phyloP scores from a whole-genome alignment of 225 moss, liverwort and hornwort species.

The Straminergon stramineum region DNA sequence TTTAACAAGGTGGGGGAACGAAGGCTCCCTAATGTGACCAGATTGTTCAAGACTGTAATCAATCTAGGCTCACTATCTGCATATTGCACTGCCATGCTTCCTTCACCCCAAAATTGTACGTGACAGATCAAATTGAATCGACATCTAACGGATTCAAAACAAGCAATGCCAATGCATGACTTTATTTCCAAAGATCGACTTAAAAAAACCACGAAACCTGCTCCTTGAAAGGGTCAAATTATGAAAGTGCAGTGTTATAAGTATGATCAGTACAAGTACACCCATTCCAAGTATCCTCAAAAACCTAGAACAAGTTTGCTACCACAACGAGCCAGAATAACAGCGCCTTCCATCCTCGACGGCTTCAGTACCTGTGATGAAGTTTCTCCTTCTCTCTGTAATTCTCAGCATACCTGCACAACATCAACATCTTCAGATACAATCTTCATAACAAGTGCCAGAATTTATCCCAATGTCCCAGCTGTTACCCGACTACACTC shows the following conservation, averaged over 20 bases:
- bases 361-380: constrained; percentile 29
- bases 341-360: neutral
- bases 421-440: neutral
- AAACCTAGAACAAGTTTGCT: neutral
- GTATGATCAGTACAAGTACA: neutral
- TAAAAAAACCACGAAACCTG: neutral
- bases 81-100: neutral
- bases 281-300: neutral
- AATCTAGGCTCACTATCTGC: neutral
- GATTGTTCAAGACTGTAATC: neutral
- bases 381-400: constrained; percentile 38
- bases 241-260: neutral
- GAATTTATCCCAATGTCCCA: neutral
- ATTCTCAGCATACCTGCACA: constrained; percentile 39
- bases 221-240: neutral
- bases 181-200: neutral
- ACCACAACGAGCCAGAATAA: neutral
- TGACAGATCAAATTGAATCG: neutral
- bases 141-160: neutral
- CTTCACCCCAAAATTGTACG: neutral
- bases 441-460: neutral
- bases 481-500: neutral
- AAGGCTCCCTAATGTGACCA: neutral
- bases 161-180: neutral
- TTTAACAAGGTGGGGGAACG: neutral